phyloP scores from a whole-genome alignment of 257 asterid genomes.

The Nicotiana tomentosiformis region DNA sequence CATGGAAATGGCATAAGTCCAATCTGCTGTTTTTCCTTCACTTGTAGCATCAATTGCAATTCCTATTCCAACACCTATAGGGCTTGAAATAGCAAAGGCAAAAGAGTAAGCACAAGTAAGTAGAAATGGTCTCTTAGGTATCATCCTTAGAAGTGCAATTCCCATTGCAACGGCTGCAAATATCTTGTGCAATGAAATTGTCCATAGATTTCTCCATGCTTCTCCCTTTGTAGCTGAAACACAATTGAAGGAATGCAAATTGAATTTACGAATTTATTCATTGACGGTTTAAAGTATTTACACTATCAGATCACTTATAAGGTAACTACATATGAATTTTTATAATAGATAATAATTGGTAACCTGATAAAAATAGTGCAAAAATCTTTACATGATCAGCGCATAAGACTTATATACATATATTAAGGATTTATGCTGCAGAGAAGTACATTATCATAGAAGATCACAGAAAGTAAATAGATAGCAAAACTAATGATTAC shows the following conservation, averaged over 20 bases:
- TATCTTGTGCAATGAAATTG: conserved; percentile 78
- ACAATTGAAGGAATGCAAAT: not conserved
- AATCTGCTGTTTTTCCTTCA: conserved; percentile 55
- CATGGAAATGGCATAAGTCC: conserved; percentile 87
- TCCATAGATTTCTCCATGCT: conserved; percentile 87
- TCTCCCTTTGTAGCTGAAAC: conserved; percentile 51
- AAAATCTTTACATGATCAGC: too few relatives aligned
- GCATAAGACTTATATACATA: too few relatives aligned
- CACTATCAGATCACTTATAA: too few relatives aligned
- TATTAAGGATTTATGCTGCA: too few relatives aligned
- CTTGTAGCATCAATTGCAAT: conserved; percentile 80
- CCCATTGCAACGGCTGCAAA: conserved; percentile 94
- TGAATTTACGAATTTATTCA: too few relatives aligned
- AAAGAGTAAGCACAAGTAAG: conserved; percentile 61
- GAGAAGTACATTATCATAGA: not conserved
- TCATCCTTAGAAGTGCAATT: conserved; percentile 74
- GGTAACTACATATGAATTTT: too few relatives aligned
- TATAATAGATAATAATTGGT: too few relatives aligned
- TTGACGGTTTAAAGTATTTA: too few relatives aligned
- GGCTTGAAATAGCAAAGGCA: conserved; percentile 79
- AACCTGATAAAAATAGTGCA: too few relatives aligned
- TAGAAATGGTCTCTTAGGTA: conserved; percentile 77
- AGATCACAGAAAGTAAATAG: not conserved
- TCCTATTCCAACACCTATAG: conserved; percentile 81
- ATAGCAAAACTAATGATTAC: not conserved